These are phyloP conservation scores for Blastobotrys peoriensis DNA, from an alignment of 805 yeast genomes.

Conservation along the genomic window DNA sequence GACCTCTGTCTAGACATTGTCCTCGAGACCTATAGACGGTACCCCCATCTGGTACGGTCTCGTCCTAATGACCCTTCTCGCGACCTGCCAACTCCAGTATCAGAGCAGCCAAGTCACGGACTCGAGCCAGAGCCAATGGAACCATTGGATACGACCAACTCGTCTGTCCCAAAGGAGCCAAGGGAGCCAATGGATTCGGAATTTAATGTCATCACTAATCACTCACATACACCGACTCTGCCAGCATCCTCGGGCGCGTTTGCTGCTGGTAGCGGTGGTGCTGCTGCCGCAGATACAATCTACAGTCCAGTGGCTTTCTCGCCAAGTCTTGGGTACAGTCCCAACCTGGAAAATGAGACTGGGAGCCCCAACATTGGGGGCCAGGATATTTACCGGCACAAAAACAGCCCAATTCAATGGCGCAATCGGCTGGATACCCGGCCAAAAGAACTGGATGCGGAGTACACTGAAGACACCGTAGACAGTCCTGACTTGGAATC, in stretches of 20 bases:
- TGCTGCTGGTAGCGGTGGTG: neutral
- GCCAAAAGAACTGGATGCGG: neutral
- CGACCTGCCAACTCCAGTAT: neutral
- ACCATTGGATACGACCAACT: neutral
- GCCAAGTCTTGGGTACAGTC: neutral
- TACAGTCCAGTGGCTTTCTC: too few relatives aligned
- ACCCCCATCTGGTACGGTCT: constrained; percentile 36
- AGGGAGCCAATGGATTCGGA: neutral
- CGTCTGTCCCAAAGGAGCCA: neutral
- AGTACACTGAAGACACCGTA: neutral
- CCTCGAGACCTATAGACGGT: constrained; percentile 77
- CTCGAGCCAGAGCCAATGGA: neutral
- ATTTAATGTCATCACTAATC: too few relatives aligned
- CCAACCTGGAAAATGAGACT: neutral
- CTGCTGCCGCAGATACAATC: neutral
- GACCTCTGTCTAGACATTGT: constrained; percentile 88
- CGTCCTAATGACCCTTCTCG: neutral
- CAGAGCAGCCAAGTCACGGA: neutral
- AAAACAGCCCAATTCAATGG: neutral
- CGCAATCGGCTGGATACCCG: neutral
- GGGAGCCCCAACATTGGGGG: neutral
- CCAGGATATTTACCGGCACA: neutral
- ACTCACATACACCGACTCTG: neutral
- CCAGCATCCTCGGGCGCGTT: too few relatives aligned
- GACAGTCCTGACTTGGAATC: neutral